These are phyloP conservation scores for Xylaria sp. DNA, from an alignment of 495 filamentous ascomycete genomes.

Conservation along the genomic window DNA sequence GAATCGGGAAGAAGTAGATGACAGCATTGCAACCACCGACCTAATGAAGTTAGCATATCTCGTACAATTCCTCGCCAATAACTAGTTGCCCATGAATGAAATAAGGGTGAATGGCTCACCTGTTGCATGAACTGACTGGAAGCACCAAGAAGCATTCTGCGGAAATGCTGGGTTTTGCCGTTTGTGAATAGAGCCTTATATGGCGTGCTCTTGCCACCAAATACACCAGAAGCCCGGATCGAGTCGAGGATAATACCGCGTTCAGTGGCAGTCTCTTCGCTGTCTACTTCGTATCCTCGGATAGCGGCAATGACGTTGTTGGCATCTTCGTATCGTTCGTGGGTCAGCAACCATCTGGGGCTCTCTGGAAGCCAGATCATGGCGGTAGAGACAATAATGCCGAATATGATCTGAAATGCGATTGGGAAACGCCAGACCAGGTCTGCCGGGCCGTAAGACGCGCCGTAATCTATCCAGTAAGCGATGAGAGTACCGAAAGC, in stretches of 20 bases:
- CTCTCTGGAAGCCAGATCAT: constrained; percentile 78
- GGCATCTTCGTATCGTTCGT: constrained; percentile 72
- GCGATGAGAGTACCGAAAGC: constrained; percentile 80
- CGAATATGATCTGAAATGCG: constrained; percentile 81
- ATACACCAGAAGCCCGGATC: constrained; percentile 66
- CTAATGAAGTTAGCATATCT: constrained; percentile 15
- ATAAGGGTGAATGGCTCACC: constrained; percentile 42
- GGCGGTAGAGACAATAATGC: constrained; percentile 66
- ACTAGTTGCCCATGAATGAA: not conserved
- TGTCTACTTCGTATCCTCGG: constrained; percentile 63
- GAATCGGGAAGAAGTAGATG: constrained; percentile 83
- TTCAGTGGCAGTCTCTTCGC: constrained; percentile 62
- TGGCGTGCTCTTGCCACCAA: constrained; percentile 59
- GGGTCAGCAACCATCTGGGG: constrained; percentile 75
- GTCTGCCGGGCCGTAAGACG: constrained; percentile 68
- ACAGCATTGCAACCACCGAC: constrained; percentile 76
- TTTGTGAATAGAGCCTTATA: constrained; percentile 64
- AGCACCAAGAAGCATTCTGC: constrained; percentile 66
- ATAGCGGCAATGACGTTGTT: constrained; percentile 74
- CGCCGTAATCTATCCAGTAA: constrained; percentile 85
- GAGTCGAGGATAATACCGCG: constrained; percentile 69
- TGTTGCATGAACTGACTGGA: constrained; percentile 81
- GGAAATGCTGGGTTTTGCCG: constrained; percentile 71
- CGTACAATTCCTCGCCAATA: not conserved
- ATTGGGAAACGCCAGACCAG: constrained; percentile 83